Percentiles rank a stretch among this genome's conserved stretches.
Conservation (phyloP, 2,329 filamentous ascomycete genomes). For the Cryphonectria japonica region DNA sequence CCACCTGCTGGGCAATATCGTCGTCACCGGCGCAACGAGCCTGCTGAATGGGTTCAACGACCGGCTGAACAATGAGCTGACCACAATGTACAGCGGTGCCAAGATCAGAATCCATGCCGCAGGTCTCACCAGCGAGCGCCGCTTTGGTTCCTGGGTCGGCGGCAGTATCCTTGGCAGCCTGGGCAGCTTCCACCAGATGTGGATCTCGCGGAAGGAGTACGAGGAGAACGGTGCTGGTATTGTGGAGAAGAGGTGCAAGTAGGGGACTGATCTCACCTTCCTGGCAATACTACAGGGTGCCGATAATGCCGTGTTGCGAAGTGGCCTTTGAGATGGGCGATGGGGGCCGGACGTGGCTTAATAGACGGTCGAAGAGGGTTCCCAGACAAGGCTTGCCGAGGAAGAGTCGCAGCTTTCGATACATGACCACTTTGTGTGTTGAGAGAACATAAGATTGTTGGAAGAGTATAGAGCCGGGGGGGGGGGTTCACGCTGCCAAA, state of each 20-base stretch:
- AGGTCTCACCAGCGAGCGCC: conserved; percentile 82
- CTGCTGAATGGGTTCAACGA: conserved; percentile 92
- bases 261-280: background rate
- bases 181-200: conserved; percentile 99
- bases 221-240: conserved; percentile 91
- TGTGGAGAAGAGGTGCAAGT: conserved; percentile 97
- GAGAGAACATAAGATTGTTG: background rate
- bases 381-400: background rate
- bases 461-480: too few relatives aligned
- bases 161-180: conserved; percentile 94
- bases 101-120: conserved; percentile 88
- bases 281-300: background rate
- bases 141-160: conserved; percentile 94
- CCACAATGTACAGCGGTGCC: conserved; percentile 78
- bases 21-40: conserved; percentile 87
- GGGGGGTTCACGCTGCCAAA: conserved; percentile 10
- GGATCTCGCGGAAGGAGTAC: conserved; percentile 97
- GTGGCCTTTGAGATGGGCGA: background rate
- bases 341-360: background rate
- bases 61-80: conserved; percentile 82
- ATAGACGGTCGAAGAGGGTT: background rate
- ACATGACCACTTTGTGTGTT: background rate
- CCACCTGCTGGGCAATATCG: conserved; percentile 83
- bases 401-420: background rate
- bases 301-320: background rate